phyloP scores from a whole-genome alignment of 345 rosid species.

The Sonneratia caseolaris region DNA sequence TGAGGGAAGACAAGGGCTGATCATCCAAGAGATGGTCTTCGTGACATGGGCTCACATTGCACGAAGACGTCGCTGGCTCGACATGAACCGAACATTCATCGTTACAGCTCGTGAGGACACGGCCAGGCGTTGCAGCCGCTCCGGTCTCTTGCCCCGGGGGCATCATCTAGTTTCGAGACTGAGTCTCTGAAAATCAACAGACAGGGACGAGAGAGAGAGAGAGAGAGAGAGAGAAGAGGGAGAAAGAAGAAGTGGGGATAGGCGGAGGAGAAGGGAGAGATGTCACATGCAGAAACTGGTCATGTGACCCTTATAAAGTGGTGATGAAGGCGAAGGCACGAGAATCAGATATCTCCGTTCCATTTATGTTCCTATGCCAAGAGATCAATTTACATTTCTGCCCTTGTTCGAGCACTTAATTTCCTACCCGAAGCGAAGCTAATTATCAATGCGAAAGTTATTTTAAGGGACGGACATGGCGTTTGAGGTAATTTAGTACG shows the following conservation, averaged over 20 bases:
- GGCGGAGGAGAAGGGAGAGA: neutral
- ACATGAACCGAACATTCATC: constrained; percentile 39
- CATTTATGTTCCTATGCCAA: neutral
- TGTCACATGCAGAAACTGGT: constrained; percentile 26
- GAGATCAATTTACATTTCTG: neutral
- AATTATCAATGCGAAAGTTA: neutral
- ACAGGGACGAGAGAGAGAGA: constrained; percentile 1
- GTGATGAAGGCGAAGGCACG: constrained; percentile 22
- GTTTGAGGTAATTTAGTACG: too few species aligned
- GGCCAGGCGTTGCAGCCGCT: constrained; percentile 10
- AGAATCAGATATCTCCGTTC: constrained; percentile 15
- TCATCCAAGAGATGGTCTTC: constrained; percentile 17
- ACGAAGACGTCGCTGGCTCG: constrained; percentile 32
- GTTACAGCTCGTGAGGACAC: constrained; percentile 17
- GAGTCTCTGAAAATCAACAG: neutral
- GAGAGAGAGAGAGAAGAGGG: neutral
- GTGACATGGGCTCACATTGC: constrained; percentile 28
- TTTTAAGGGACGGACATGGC: too few species aligned
- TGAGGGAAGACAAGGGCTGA: constrained; percentile 19
- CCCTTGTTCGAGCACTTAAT: neutral
- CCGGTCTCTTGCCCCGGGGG: constrained; percentile 54
- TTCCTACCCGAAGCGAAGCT: neutral
- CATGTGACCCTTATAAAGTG: constrained; percentile 24
- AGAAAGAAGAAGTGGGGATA: neutral
- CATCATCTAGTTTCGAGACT: constrained; percentile 24